Evolutionary conservation across 2,329 filamentous ascomycete species (phyloP), one percentile per base, ranked within the genome.

Genomic region (Calonectria multiphialidica): DNA sequence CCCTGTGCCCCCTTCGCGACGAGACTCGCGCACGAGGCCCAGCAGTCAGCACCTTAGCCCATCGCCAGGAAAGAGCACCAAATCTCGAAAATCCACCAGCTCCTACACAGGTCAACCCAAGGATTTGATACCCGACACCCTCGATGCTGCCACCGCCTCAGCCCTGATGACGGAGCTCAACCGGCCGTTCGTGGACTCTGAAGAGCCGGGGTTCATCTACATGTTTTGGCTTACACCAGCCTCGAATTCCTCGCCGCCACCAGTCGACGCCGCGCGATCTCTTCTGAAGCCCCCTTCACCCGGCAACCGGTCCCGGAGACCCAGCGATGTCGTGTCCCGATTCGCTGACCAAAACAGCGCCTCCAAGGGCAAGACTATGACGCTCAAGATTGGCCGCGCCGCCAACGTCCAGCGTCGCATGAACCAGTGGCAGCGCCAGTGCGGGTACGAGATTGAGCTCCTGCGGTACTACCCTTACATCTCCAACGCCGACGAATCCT

Each of bases 391-490:
- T 72, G 91, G 91, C 6, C 87, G 91, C 12, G 91, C 91, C 6
- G 87, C 91, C 76, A 99, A 99, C 79, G 96, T 99, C 3, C 95
- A 98, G 80, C 90, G 96, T 7, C 91, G 97, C 16, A 90, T 99
- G 85, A 95, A 96, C 79, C 94, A 98, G 84, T 98, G 97, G 97
- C 93, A 93, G 65, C 91, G 94, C 30, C 97, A 99, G 85, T 99
- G 97, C 82, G 95, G 95, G 1, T 95, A 98, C 81, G 92, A 95
- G 74, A 88, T 98, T 33, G 95, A 95, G 28, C 89, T 99, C 66
- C 91, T 98, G 63, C 92, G 97, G 8, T 98, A 94, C 84, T 99
- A 99, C 80, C 97, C 97, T 0, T 96, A 98, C 82, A 85, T 94
- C 0, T 83, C 90, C 18, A 86, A 88, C 6, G 82, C 77, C 1